Base-by-base conservation (phyloP, 2,329 filamentous ascomycete genomes). In the Colletotrichum destructivum region DNA sequence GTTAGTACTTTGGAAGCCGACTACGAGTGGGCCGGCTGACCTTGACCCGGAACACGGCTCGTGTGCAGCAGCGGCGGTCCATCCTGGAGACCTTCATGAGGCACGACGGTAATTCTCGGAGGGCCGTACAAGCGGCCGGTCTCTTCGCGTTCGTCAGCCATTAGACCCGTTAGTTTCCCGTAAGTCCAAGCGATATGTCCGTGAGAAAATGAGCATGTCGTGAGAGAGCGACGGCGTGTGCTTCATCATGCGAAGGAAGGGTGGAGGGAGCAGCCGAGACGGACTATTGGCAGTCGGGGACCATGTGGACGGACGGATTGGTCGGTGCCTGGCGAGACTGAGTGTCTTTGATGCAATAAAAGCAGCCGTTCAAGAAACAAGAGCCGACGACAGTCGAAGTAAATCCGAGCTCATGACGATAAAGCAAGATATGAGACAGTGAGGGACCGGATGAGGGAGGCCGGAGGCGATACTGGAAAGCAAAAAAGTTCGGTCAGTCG, bases 111-210 rank as follows among this genome's bases (percentile, higher is more conserved):
- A 42, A 74, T 71, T 62, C 54, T 62, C 15, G 73, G 71, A 49
- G 73, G 73, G 68, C 73, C 73, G 54, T 74, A 66, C 46, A 74
- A 57, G 51, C 73, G 73, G 71, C 56, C 61, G 12, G 38, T 70
- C 56, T 73, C 73, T 60, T 73, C 71, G 49, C 62, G 71, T 71
- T 35, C 60, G 38, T 65, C 68, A 67, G 72, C 71, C 73, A 74
- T 74, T 51, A 56, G 67, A 64, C n/a, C 64, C 12, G 49, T 44
- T 57, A 21, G 69, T 72, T 63, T 68, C 69, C 61, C 54, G 49
- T 63, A 68, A 62, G 56, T 72, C 69, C 64, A 72, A 69, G 47
- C 46, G 63, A 38, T 69, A 13, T 47, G 42, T 69, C 31, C 46
- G 59, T 62, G 52, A 60, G 42, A 66, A 56, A 62, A 47, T 71